A percentile compares a stretch with the other conserved stretches of the same genome.
Evolutionary conservation across 1,284 basidiomycete species (phyloP).

Genomic region (Trichosporon coremiiforme): DNA sequence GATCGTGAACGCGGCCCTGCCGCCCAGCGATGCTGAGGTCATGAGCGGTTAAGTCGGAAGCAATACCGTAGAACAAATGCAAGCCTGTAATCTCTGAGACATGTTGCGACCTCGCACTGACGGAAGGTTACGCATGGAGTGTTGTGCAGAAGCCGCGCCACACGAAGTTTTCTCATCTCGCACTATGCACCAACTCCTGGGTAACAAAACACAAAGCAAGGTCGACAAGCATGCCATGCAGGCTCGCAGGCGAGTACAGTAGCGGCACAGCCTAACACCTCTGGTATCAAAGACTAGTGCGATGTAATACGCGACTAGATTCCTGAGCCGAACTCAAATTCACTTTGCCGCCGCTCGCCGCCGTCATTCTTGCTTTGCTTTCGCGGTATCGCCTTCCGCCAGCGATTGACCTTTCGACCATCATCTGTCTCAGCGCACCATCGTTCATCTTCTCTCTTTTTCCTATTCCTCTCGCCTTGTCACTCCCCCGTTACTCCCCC

Average conservation of each 20-base stretch:
- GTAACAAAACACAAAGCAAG: too few species aligned
- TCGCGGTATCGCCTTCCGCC: neutral
- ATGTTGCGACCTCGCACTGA: neutral
- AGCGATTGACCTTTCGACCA: neutral
- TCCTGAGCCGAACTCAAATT: constrained; percentile 8
- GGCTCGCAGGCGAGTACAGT: too few species aligned
- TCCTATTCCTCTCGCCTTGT: neutral
- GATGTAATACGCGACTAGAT: neutral
- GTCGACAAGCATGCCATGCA: too few species aligned
- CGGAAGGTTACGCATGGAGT: neutral
- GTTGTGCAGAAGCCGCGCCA: neutral
- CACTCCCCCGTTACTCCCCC: too few species aligned
- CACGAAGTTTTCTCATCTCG: neutral
- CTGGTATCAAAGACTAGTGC: neutral
- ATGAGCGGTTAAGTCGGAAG: neutral
- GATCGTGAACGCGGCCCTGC: neutral
- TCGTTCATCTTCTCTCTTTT: neutral
- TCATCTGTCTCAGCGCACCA: neutral
- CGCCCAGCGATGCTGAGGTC: constrained; percentile 1
- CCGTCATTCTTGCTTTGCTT: neutral
- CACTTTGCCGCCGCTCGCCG: constrained; percentile 16
- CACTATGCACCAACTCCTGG: too few species aligned
- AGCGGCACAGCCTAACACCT: neutral
- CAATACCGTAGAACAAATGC: neutral
- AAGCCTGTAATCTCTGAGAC: neutral